Evolutionary conservation across 805 yeast species (phyloP).

Genomic region (Ogataea allantospora): DNA sequence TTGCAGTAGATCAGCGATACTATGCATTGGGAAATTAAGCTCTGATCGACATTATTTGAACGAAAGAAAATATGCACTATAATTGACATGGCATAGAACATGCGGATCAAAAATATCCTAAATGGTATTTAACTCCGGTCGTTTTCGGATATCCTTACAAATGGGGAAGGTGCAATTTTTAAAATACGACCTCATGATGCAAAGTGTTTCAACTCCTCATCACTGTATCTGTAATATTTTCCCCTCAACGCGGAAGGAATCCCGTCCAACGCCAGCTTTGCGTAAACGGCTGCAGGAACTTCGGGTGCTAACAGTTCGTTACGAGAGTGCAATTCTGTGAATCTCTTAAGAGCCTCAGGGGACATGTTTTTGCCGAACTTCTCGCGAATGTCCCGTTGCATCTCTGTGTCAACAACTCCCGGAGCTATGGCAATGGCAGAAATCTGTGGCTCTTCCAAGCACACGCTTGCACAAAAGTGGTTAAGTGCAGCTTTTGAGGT

Average conservation of each 20-base stretch:
- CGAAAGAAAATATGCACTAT: no score
- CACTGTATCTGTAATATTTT: conserved; percentile 60
- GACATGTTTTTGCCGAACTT: conserved; percentile 60
- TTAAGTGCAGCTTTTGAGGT: conserved; percentile 89
- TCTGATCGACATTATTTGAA: no score
- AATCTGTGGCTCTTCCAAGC: conserved; percentile 64
- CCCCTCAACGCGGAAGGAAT: conserved; percentile 63
- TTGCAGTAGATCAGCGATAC: no score
- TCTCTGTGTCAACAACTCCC: conserved; percentile 88
- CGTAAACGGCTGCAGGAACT: conserved; percentile 70
- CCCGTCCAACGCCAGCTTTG: conserved; percentile 61
- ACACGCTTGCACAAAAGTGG: conserved; percentile 65
- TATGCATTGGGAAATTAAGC: no score
- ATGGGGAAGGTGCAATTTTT: no score
- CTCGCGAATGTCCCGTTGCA: conserved; percentile 82
- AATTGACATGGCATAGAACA: no score
- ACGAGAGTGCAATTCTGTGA: conserved; percentile 58
- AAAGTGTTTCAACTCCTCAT: conserved; percentile 28
- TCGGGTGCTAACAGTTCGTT: conserved; percentile 62
- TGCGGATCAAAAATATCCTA: no score
- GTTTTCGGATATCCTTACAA: background rate
- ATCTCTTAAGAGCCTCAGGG: conserved; percentile 54
- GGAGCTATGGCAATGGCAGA: conserved; percentile 78
- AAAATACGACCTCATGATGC: background rate
- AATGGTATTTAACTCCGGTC: no score